Base-by-base conservation (phyloP, 2,329 filamentous ascomycete species). In the Pseudopyrenochaeta lycopersici region DNA sequence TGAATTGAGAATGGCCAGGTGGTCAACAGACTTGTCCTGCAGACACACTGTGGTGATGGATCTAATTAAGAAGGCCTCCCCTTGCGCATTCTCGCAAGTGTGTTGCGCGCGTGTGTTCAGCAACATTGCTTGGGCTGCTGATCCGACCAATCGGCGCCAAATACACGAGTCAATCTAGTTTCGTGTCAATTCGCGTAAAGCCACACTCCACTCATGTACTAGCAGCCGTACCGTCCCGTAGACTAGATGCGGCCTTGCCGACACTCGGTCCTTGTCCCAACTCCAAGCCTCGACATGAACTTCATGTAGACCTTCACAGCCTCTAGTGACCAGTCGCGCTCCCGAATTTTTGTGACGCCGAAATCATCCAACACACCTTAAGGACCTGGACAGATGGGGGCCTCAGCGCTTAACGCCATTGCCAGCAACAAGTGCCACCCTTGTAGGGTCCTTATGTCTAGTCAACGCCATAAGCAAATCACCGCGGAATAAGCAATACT, bases 401-500 rank as follows among this genome's bases (percentile, higher is more conserved):
- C 44, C 41, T 40, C 39, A 49, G 50, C 39, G 15, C 46, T 39
- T 50, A 35, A 17, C 29, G 40, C 14, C 15, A 35, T 30, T 12
- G 38, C 42, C 15, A 18, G 36, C 39, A 40, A 30, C 40, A 49
- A 48, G 39, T 43, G 47, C 51, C 53, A 50, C 46, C 54, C 3
- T 46, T 44, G 31, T 50, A 47, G 38, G 45, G 36, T 46, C 42
- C 45, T 49, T 36, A 40, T 55, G 47, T 42, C 39, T 46, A 41
- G 49, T 49, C 38, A 27, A 47, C 36, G 49, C 44, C 38, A 36
- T 38, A 49, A 54, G 47, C 53, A 52, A 46, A 27, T 27, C 23
- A 44, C 20, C 39, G 46, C 39, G 42, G 29, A 49, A 32, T 59
- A 54, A 49, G 51, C 46, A 58, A 56, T 49, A 30, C 33, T 45